phyloP scores from a whole-genome alignment of 2,329 filamentous ascomycete species.

The Fusarium falciforme region DNA sequence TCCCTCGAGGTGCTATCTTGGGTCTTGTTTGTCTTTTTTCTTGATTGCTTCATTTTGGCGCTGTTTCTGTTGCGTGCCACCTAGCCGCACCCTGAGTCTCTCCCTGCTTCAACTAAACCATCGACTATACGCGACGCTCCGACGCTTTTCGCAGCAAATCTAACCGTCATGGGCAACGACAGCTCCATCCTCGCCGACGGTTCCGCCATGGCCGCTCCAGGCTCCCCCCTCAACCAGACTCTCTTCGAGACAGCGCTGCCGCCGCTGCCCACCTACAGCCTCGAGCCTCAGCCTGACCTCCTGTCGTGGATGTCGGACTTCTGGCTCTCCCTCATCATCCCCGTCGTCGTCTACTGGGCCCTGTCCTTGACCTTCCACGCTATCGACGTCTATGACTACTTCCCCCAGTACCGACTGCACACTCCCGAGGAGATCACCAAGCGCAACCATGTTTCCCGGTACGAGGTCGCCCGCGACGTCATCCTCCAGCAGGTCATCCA shows the following conservation, averaged over 20 bases:
- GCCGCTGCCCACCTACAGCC: constrained; percentile 84
- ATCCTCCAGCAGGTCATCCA: constrained; percentile 93
- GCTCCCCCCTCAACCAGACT: constrained; percentile 58
- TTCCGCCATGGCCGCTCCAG: constrained; percentile 53
- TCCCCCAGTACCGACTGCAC: constrained; percentile 92
- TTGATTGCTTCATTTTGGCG: constrained; percentile 19
- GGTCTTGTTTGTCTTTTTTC: constrained; percentile 3
- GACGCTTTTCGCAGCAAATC: constrained; percentile 15
- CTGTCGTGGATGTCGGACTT: constrained; percentile 85
- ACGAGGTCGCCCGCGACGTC: constrained; percentile 90
- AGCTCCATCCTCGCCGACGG: constrained; percentile 44
- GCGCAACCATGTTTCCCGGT: constrained; percentile 86
- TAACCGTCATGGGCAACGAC: constrained; percentile 55
- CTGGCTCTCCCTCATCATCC: constrained; percentile 79
- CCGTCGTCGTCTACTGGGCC: constrained; percentile 88
- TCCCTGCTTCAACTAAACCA: constrained; percentile 14
- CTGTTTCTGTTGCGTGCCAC: constrained; percentile 8
- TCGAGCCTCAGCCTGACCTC: constrained; percentile 76
- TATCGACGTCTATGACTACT: constrained; percentile 86
- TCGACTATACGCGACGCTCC: constrained; percentile 23
- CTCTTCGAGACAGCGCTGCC: constrained; percentile 73
- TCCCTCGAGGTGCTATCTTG: constrained; percentile 1
- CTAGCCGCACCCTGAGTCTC: not conserved
- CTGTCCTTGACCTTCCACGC: constrained; percentile 88
- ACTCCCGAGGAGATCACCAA: constrained; percentile 91